phyloP scores from a whole-genome alignment of 148 eudicot genomes.

The Rhododendron mucronatum region DNA sequence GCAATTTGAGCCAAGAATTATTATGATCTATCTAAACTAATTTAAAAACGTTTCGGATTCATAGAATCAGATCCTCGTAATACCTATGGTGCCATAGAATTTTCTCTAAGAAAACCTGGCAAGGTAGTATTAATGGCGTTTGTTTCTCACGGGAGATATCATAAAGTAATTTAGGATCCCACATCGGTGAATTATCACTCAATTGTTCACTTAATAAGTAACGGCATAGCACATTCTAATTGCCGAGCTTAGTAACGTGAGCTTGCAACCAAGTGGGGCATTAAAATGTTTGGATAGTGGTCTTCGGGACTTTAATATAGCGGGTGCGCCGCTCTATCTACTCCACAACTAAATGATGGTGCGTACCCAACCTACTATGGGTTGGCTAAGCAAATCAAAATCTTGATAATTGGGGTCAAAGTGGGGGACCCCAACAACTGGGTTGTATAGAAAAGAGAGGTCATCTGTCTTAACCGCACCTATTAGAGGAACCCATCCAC shows the following conservation, averaged over 20 bases:
- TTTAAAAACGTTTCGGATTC: no score
- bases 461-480: not conserved
- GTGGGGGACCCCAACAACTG: not conserved
- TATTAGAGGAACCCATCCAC: not conserved
- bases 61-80: no score
- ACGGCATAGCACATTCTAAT: not conserved
- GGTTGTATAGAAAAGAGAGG: not conserved
- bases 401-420: not conserved
- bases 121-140: no score
- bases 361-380: not conserved
- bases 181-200: no score
- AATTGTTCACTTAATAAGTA: no score
- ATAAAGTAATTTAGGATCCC: no score
- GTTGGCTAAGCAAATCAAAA: not conserved
- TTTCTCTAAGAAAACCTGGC: no score
- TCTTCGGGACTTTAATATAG: not conserved
- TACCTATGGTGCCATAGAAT: no score
- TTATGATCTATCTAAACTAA: no score
- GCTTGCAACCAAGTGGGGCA: not conserved
- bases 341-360: not conserved
- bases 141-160: no score
- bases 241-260: not conserved
- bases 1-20: no score
- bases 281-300: not conserved
- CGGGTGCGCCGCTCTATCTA: not conserved